Evolutionary conservation across 176 grass and related monocot species (phyloP).

Genomic region (Oryza meridionalis): DNA sequence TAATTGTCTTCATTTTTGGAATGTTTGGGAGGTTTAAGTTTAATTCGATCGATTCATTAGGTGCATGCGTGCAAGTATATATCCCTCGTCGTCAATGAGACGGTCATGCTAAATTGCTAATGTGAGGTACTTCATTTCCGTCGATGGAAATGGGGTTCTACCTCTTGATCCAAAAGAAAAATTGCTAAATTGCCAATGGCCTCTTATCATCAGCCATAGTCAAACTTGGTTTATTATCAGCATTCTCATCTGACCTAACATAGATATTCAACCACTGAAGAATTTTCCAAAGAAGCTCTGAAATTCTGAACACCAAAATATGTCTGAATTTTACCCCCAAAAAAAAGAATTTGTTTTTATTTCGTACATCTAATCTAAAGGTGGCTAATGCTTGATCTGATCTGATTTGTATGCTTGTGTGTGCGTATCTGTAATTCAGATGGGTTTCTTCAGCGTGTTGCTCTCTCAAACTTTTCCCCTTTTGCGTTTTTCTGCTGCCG

Average conservation of each 20-base stretch:
- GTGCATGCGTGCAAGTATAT: not conserved
- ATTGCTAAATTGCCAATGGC: no score
- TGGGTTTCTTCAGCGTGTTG: conserved; percentile 37
- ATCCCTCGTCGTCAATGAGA: not conserved
- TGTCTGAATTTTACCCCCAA: not conserved
- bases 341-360: not conserved
- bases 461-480: not conserved
- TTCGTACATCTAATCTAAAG: no score
- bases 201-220: no score
- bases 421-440: not conserved
- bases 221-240: no score
- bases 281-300: not conserved
- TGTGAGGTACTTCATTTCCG: no score
- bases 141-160: no score
- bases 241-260: no score
- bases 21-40: not conserved
- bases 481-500: conserved; percentile 1
- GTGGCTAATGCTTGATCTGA: no score
- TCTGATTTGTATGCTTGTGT: not conserved
- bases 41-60: not conserved
- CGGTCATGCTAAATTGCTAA: not conserved
- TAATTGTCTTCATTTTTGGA: not conserved
- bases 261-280: no score
- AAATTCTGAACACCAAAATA: not conserved
- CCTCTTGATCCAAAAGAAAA: no score